Evolutionary conservation across 352 stramenopile genomes (phyloP).

Genomic region (Globisporangium parvum): DNA sequence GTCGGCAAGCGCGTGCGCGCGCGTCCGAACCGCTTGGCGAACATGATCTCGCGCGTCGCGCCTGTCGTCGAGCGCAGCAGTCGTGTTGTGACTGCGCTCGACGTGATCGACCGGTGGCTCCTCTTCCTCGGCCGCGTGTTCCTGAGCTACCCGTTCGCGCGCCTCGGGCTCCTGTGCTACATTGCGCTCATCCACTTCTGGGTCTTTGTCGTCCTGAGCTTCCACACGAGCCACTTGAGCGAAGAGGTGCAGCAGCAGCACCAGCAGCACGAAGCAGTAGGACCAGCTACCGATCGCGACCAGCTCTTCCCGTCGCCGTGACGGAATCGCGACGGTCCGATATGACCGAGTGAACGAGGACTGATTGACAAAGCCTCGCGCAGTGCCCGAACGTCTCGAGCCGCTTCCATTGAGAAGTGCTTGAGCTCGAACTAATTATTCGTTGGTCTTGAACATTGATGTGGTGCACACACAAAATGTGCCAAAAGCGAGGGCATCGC

Average conservation of each 20-base stretch:
- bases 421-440: no score
- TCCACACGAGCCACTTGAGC: constrained; percentile 83
- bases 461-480: no score
- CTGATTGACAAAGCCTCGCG: no score
- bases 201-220: constrained; percentile 83
- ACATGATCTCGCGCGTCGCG: constrained; percentile 54
- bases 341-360: no score
- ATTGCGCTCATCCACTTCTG: constrained; percentile 78
- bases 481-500: no score
- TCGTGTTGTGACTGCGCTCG: constrained; percentile 52
- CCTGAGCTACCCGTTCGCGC: constrained; percentile 63
- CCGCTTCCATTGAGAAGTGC: no score
- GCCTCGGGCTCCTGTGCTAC: constrained; percentile 71
- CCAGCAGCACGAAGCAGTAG: constrained; percentile 9
- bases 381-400: no score
- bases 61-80: constrained; percentile 67
- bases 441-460: no score
- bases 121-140: constrained; percentile 78
- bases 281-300: constrained; percentile 4
- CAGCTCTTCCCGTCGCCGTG: constrained; percentile 9
- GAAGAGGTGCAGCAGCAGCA: constrained; percentile 57
- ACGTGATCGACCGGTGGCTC: constrained; percentile 68
- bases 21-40: constrained; percentile 58
- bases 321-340: neutral
- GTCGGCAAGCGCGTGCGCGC: constrained; percentile 34